Conservation (phyloP, 805 yeast species). For the Candida parachauliodes region DNA sequence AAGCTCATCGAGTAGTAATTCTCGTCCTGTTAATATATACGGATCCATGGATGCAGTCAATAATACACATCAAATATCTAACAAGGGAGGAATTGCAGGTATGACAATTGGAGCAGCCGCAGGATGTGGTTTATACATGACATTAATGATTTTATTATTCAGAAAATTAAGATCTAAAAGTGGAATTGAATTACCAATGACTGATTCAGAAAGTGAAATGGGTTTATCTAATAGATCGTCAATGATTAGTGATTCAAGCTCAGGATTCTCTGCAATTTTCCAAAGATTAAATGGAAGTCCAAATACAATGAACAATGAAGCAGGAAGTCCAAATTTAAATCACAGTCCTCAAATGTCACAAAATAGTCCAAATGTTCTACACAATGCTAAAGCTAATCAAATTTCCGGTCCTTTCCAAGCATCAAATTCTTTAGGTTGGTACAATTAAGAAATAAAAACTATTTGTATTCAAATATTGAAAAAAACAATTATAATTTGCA, state of each 20-base stretch:
- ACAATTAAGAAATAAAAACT: constrained; percentile 7
- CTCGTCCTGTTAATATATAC: constrained; percentile 9
- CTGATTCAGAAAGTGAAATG: constrained; percentile 37
- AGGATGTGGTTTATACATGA: constrained; percentile 68
- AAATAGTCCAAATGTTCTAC: constrained; percentile 16
- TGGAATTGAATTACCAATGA: constrained; percentile 35
- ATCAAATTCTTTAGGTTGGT: constrained; percentile 72
- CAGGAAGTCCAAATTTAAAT: background rate
- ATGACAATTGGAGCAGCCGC: constrained; percentile 78
- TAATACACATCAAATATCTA: constrained; percentile 12
- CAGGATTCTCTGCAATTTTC: constrained; percentile 27
- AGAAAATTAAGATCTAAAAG: constrained; percentile 46
- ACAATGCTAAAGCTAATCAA: constrained; percentile 18
- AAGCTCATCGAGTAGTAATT: constrained; percentile 8
- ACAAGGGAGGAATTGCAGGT: constrained; percentile 58
- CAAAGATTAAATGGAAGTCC: constrained; percentile 19
- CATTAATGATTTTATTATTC: constrained; percentile 53
- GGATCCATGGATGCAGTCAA: constrained; percentile 33
- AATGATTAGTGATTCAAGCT: constrained; percentile 14
- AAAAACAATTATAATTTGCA: too few species aligned
- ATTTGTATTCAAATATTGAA: too few species aligned
- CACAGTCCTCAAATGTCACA: background rate
- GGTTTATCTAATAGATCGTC: constrained; percentile 19
- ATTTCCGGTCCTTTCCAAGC: constrained; percentile 71
- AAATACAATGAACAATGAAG: constrained; percentile 12